Conservation (phyloP, 306 rosid species). For the Canavalia ensiformis region DNA sequence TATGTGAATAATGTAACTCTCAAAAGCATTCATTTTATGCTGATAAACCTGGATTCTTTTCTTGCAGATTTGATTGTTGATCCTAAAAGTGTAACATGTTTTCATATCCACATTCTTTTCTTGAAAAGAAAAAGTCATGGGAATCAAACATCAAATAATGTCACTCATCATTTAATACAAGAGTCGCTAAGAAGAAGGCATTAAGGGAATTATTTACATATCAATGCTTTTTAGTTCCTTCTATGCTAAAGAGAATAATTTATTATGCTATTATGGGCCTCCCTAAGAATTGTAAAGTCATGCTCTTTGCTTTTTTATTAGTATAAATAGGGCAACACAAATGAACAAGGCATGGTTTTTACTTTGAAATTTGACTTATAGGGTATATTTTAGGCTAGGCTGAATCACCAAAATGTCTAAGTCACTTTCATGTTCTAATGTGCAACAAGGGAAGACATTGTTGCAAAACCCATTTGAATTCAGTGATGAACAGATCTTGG, state of each 20-base stretch:
- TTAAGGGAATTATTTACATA: not conserved
- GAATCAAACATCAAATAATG: not conserved
- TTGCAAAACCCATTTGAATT: conserved; percentile 40
- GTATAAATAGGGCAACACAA: conserved; percentile 12
- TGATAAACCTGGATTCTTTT: not conserved
- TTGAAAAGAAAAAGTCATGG: not conserved
- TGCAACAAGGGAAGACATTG: conserved; percentile 31
- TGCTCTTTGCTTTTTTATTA: not conserved
- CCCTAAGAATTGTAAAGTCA: conserved; percentile 3
- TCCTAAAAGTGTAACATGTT: not conserved
- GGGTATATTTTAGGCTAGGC: not conserved
- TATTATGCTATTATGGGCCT: not conserved
- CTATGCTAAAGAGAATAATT: not conserved
- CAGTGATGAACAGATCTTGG: conserved; percentile 37
- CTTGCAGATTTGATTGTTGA: not conserved
- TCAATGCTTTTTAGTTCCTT: conserved; percentile 1
- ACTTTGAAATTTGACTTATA: not conserved
- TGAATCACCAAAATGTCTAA: conserved; percentile 4
- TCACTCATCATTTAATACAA: not conserved
- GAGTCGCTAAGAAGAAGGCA: not conserved
- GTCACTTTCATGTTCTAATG: conserved; percentile 5
- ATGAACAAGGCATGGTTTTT: not conserved
- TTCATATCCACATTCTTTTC: not conserved
- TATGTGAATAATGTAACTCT: too few relatives aligned
- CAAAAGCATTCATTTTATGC: not conserved